A percentile compares a stretch with the other conserved stretches of the same genome.
These are phyloP conservation scores for Cyberlindnera euphorbiae DNA, from an alignment of 805 yeast species.

Conservation along the genomic window DNA sequence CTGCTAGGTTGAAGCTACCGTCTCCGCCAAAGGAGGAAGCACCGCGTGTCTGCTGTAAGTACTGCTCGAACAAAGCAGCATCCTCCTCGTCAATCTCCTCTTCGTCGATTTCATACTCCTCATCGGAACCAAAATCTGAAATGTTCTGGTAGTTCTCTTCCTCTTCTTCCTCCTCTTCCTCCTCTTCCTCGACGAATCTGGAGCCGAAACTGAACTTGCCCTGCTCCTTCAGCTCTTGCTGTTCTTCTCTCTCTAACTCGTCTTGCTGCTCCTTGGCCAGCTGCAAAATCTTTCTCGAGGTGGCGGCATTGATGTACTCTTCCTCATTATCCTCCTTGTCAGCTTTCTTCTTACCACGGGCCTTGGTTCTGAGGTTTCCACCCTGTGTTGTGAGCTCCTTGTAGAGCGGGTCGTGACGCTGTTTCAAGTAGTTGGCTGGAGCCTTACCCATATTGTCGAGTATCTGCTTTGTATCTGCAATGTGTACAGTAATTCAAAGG, in stretches of 20 bases:
- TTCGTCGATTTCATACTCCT: constrained; percentile 54
- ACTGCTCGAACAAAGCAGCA: constrained; percentile 76
- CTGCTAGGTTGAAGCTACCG: constrained; percentile 71
- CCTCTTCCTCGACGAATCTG: constrained; percentile 46
- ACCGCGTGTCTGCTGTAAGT: constrained; percentile 43
- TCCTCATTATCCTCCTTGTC: constrained; percentile 45
- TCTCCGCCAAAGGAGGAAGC: constrained; percentile 30
- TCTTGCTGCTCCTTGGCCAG: constrained; percentile 92
- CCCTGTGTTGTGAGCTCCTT: constrained; percentile 72
- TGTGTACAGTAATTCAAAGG: too few relatives aligned
- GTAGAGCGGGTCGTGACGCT: constrained; percentile 77
- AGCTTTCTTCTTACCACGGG: constrained; percentile 33
- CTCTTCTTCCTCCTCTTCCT: constrained; percentile 33
- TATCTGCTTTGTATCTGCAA: too few relatives aligned
- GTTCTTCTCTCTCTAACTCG: constrained; percentile 72
- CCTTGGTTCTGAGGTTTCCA: constrained; percentile 56
- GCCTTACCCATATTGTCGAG: constrained; percentile 68
- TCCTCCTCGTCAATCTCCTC: constrained; percentile 75
- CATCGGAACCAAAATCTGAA: constrained; percentile 45
- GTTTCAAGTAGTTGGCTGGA: constrained; percentile 45
- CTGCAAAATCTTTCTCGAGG: constrained; percentile 81
- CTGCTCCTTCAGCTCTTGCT: constrained; percentile 26
- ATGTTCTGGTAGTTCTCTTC: constrained; percentile 36
- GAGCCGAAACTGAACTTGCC: constrained; percentile 27
- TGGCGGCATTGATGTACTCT: constrained; percentile 68